Base-by-base conservation (phyloP, 371 early-diverging fungal species). In the Actinomortierella wolfii region DNA sequence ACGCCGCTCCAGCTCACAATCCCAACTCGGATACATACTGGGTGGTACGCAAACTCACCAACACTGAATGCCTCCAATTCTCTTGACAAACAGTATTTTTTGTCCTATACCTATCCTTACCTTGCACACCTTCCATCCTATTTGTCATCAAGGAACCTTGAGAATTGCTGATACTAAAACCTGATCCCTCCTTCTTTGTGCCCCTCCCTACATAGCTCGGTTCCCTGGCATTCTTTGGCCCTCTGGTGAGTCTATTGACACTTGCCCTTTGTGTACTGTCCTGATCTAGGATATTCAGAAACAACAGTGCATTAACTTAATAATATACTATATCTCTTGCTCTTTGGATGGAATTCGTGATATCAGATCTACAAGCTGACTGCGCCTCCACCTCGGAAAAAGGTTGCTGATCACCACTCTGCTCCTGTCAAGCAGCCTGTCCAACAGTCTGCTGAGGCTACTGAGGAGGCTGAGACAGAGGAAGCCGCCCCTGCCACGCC, bases 161-260 rank as follows among this genome's bases (percentile, higher is more conserved):
- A 44, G 3, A 44, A 17, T 42, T 20, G 23, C 17, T 47, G 15
- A 21, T 51, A 39, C 24, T 1, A 14, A 46, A 21, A 24, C 43
- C 14, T 14, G 9, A 15, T 42, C 17, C 25, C 23, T 21, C 24
- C 8, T 40, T 51, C 20, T 55, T 41, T 43, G 7, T 14, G 6
- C 21, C 44, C 23, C 3, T 20, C 23, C 25, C n/a, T 54, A 18
- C 42, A 14, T 66, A 71, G 73, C 58, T 86, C 60, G 86, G 86
- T 25, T 86, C 86, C 6, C 61, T 86, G 53, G 18, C 83, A 11
- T 63, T 86, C 41, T 86, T 86, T 68, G 84, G 84, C 20, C 86
- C 86, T 28, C 45, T 86, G 59, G 76, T 86, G 53, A 54, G 57
- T 20, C 40, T 54, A 17, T 15, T 24, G 24, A 8, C 6, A 44